Conservation (phyloP, 441 rosid genomes). For the Erodium chrysanthum region DNA sequence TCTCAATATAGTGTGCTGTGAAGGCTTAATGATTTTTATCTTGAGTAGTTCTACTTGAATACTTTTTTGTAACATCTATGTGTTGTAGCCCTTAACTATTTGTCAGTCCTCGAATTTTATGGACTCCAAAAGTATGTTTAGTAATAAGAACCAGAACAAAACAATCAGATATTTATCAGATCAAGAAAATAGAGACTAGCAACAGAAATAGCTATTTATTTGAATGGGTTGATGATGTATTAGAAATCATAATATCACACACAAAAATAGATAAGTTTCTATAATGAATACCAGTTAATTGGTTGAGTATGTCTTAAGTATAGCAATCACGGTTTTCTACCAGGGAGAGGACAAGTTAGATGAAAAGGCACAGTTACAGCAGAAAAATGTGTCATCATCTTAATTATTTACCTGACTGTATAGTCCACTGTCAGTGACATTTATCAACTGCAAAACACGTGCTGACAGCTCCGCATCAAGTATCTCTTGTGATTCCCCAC, state of each 20-base stretch:
- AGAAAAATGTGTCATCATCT: background rate
- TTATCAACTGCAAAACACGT: slow-evolving; percentile 85
- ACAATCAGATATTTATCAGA: background rate
- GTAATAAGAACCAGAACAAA: background rate
- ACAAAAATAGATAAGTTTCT: background rate
- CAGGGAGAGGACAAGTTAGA: no score
- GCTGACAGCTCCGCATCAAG: slow-evolving; percentile 99
- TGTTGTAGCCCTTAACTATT: background rate
- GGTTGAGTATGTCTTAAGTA: no score
- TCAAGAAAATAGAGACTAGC: background rate
- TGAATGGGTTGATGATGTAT: background rate
- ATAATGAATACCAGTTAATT: background rate
- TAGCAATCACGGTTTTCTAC: no score
- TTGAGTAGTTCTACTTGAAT: background rate
- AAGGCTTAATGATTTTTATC: no score
- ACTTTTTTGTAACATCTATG: background rate
- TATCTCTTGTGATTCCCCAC: slow-evolving; percentile 90
- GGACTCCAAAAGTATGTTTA: background rate
- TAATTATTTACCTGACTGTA: slow-evolving; percentile 61
- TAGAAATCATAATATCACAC: background rate
- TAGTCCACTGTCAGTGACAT: slow-evolving; percentile 84
- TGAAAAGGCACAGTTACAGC: no score
- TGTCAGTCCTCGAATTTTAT: background rate
- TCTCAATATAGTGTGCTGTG: background rate
- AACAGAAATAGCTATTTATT: background rate